Evolutionary conservation across 768 basidiomycete species (phyloP).

Genomic region (Russula compacta): DNA sequence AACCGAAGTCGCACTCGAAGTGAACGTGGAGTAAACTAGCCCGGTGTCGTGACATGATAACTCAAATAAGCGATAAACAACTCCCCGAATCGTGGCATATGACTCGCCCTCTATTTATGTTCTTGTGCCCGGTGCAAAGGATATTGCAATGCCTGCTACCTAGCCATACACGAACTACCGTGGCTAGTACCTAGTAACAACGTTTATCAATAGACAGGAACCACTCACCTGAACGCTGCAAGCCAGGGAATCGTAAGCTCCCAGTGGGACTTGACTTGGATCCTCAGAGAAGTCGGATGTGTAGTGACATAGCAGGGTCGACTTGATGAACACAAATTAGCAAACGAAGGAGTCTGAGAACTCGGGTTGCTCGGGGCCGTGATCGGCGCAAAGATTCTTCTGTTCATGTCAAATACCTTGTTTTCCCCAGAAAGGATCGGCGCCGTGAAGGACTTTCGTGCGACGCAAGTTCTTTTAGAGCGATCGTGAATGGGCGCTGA

Average conservation of each 20-base stretch:
- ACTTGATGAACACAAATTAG: not conserved
- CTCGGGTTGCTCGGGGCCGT: not conserved
- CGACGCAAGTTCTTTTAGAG: not conserved
- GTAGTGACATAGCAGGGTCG: not conserved
- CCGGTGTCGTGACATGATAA: too few relatives aligned
- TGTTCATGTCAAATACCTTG: slow-evolving; percentile 29
- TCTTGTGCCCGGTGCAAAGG: too few relatives aligned
- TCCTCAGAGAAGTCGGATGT: not conserved
- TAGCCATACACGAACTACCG: not conserved
- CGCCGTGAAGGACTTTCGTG: slow-evolving; percentile 7
- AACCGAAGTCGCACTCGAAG: not conserved
- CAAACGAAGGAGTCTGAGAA: slow-evolving; percentile 23
- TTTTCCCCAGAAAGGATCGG: slow-evolving; percentile 28
- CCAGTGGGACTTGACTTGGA: not conserved
- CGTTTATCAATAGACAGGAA: slow-evolving; percentile 3
- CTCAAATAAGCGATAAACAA: not conserved
- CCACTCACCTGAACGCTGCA: slow-evolving; percentile 1
- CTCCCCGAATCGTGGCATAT: not conserved
- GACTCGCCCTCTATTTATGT: too few relatives aligned
- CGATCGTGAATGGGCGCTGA: slow-evolving; percentile 10
- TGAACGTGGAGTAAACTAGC: not conserved
- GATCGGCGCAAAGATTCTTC: not conserved
- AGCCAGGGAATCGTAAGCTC: slow-evolving; percentile 12
- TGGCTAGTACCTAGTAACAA: too few relatives aligned
- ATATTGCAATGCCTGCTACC: too few relatives aligned